phyloP scores from a whole-genome alignment of 176 grass and related monocot species.

The Carex cristatella region DNA sequence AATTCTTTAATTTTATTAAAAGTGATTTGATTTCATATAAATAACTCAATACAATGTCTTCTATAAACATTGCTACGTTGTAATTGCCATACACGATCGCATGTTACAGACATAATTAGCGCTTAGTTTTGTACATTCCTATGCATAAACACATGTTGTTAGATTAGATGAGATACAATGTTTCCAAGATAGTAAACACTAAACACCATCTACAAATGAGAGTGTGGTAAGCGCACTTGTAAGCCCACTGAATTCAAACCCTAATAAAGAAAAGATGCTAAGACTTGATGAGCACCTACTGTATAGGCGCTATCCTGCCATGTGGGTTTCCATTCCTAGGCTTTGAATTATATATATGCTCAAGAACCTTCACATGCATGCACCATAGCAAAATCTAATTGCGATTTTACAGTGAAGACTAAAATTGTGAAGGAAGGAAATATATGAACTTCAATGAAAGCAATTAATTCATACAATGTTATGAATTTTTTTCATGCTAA shows the following conservation, averaged over 20 bases:
- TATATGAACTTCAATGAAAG: no score
- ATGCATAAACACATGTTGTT: background rate
- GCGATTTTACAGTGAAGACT: no score
- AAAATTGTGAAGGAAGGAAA: no score
- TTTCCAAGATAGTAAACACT: conserved; percentile 22
- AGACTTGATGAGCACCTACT: conserved; percentile 4
- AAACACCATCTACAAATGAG: conserved; percentile 15
- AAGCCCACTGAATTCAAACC: background rate
- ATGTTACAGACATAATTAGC: background rate
- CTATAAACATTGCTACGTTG: background rate
- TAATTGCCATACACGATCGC: background rate
- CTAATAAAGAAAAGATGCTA: background rate
- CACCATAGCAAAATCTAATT: background rate
- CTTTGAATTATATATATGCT: background rate
- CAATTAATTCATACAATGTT: no score
- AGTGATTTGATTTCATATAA: no score
- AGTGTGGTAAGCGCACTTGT: background rate
- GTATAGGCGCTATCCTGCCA: background rate
- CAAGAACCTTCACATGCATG: background rate
- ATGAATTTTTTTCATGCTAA: no score
- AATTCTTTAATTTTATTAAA: no score
- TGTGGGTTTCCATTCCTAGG: conserved; percentile 4
- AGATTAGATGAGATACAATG: conserved; percentile 5
- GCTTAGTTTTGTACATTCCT: background rate
- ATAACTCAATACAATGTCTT: no score